Base-by-base conservation (phyloP, 768 basidiomycete genomes). In the Amanita jacksonii region DNA sequence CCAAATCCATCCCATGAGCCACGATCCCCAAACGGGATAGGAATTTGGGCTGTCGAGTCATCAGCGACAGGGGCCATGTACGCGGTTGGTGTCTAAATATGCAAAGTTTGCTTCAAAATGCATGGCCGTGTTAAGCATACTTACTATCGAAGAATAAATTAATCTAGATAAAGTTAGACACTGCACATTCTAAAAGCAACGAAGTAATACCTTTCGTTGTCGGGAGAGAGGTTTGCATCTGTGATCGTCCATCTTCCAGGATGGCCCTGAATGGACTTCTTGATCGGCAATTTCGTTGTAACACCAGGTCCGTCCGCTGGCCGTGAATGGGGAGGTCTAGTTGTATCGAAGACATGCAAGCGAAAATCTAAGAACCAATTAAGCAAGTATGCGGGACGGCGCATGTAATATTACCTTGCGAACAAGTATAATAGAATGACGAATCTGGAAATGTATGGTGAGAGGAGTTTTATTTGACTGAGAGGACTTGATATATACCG, bases 201-300 rank as follows among this genome's bases (percentile, higher is more conserved):
- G 32, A 23, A 2, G 19, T 23, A 64, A 53, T 55, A 81, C 80
- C 85, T 80, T 65, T 92, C 81, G 51, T 92, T 92, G 56, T 91
- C 82, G 1, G 82, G 81, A 48, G 88, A 91, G 15, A 92, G 67
- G 61, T 96, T 89, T 16, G 85, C 85, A 62, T 97, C 96, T 5
- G 92, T 97, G 45, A 98, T 87, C 0, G 93, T 96, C 93, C 92
- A 98, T 27, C 77, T 69, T 0, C 87, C 87, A 12, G 76, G 71
- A 25, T 75, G 66, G 1, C 87, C 93, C 55, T 79, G 73, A 36
- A 94, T 84, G 1, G 77, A 79, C 57, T 88, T 64, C 49, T 64
- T 65, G 5, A 75, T 55, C 39, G 66, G 62, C 68, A 76, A 68
- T 22, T 57, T 66, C 16, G 73, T 71, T 35, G 60, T 51, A 9